Percentiles rank a stretch among this genome's conserved stretches.
These are phyloP conservation scores for Penicillium nordicum DNA, from an alignment of 2,329 filamentous ascomycete species.

Conservation along the genomic window DNA sequence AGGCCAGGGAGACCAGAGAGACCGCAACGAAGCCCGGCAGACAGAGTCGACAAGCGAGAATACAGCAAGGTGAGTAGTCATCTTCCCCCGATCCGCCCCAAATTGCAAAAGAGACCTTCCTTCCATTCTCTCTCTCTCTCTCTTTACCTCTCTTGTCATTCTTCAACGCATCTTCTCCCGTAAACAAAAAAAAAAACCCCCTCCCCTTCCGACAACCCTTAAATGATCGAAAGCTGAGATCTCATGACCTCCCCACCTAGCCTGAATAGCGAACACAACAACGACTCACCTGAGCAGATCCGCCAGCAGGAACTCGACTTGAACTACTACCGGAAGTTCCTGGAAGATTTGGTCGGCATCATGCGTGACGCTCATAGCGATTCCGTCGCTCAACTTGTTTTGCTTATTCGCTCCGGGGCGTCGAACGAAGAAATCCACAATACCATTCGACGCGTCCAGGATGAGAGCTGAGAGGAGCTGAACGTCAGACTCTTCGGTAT, in stretches of 20 bases:
- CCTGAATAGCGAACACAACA: not conserved
- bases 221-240: not conserved
- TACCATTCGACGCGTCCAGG: constrained; percentile 15
- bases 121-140: not conserved
- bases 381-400: constrained; percentile 23
- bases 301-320: not conserved
- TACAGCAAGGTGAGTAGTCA: not conserved
- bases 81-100: not conserved
- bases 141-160: not conserved
- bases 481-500: not conserved
- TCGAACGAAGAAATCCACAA: constrained; percentile 27
- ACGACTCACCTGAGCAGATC: not conserved
- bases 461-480: not conserved
- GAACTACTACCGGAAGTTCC: constrained; percentile 26
- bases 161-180: not conserved
- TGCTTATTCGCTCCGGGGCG: constrained; percentile 29
- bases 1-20: not conserved
- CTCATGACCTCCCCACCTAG: not conserved
- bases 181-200: not conserved
- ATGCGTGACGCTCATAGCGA: constrained; percentile 24
- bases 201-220: not conserved
- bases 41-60: not conserved
- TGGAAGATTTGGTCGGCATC: constrained; percentile 24
- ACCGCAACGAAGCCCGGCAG: not conserved
- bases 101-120: not conserved